These are phyloP conservation scores for Talaromyces piceae DNA, from an alignment of 2,329 filamentous ascomycete genomes.

Conservation along the genomic window DNA sequence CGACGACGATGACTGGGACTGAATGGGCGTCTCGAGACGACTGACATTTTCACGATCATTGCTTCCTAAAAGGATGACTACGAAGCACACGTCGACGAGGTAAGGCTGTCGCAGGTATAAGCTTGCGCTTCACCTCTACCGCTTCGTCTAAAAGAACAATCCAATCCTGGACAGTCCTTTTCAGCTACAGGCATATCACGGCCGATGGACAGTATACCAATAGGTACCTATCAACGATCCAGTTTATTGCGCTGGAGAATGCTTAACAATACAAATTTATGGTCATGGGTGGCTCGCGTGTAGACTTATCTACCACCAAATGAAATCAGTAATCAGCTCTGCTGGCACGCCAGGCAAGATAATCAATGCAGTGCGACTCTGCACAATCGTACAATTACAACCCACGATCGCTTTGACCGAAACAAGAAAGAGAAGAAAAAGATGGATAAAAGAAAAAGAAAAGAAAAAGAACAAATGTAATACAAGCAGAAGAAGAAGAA, in stretches of 20 bases:
- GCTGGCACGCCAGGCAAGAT: not conserved
- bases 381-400: constrained; percentile 14
- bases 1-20: constrained; percentile 42
- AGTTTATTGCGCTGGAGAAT: not conserved
- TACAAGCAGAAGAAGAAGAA: constrained; percentile 13
- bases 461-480: constrained; percentile 10
- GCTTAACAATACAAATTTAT: not conserved
- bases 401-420: constrained; percentile 12
- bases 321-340: constrained; percentile 3
- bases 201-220: not conserved
- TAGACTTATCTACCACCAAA: not conserved
- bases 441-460: constrained; percentile 3
- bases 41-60: not conserved
- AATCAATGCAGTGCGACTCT: constrained; percentile 7
- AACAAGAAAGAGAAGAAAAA: constrained; percentile 8
- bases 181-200: too few relatives aligned
- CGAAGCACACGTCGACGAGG: too few relatives aligned
- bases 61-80: too few relatives aligned
- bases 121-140: not conserved
- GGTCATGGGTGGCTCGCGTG: not conserved
- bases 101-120: not conserved
- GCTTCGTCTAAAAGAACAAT: not conserved
- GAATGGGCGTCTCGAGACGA: constrained; percentile 12
- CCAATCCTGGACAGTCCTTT: too few relatives aligned
- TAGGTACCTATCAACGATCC: not conserved